Evolutionary conservation across 805 yeast genomes (phyloP), one percentile per base, ranked within the genome.

Genomic region (Candida sakaeoensis): DNA sequence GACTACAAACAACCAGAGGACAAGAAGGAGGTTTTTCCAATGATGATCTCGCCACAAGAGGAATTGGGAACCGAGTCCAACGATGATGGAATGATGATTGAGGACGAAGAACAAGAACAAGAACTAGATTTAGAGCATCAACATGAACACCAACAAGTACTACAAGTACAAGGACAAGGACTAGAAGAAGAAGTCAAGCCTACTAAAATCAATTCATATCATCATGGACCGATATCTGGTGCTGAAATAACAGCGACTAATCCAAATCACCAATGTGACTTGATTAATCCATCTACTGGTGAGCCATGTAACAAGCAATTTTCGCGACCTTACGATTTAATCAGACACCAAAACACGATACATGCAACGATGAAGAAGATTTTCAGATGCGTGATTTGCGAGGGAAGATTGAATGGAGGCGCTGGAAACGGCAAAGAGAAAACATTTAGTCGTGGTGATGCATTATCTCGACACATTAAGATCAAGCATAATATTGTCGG

Each of bases 401-500:
- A 68, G 53, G 73, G 72, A 18, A 53, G 74, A 42, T 54, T 59
- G 18, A 56, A 74, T 37, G 71, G 73, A 16, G 77, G 77, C 39
- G 54, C 62, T 27, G 75, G 78, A 19, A 77, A 75, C 51, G 79
- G 79, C 39, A 61, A 66, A 48, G 64, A 52, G 47, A 68, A 68
- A 53, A 68, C 74, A n/a, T 68, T 68, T 40, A 65, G 72, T 5
- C 52, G 74, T 47, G 71, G 70, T 32, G 74, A 68, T 56, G 74
- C 74, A 1, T 61, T 68, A 45, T 65, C 72, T 1, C 58, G 74
- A 40, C 74, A 68, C 49, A 67, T 68, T 46, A 80, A 95, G 53
- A 91, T 89, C 33, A 89, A 93, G 67, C 98, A 90, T 66, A 84
- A 85, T 7, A 62, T 82, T 40, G 72, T 70, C 29, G 84, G 84